Evolutionary conservation across 306 rosid genomes (phyloP), one percentile per base, ranked within the genome.

Genomic region (Lotus japonicus): DNA sequence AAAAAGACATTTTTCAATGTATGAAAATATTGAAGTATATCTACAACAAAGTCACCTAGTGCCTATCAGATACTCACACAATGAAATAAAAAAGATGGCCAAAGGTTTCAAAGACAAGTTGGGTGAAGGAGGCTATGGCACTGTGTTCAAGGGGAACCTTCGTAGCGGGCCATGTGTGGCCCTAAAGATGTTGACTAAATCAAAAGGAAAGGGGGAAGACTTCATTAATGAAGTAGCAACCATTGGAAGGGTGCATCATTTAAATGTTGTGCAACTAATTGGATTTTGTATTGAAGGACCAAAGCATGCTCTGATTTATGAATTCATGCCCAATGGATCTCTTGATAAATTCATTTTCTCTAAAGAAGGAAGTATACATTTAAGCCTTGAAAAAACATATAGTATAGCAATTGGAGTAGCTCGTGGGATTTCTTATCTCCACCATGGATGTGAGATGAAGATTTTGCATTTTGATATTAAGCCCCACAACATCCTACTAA

Each of bases 191-290:
- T 49, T 73, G 56, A 19, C 7, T 3, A 62, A 73, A 6, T 41
- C 83, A 1, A 60, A 61, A 14, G 58, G 61, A 0, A 14, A 68
- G 4, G 83, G 80, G 0, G 70, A 78, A 31, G 82, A 67, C 3
- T 67, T 67, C 4, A 52, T 67, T 4, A 67, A 12, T 19, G 72
- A 67, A 52, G 72, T 52, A 53, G 31, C 71, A 2, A 76, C 80
- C 0, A 48, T 76, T 7, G 80, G 80, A 3, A 60, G 80, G 36
- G 68, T 79, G 4, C 62, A 79, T 39, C 76, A 79, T 62, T 31
- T 62, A 6, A 79, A 74, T 62, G 63, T 74, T 5, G 83, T 79
- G 0, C 42, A 23, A 55, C 11, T 68, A 9, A 7, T 68, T 31
- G 71, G 71, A 14, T 65, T 31, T 65, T 49, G 59, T 33, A 15